Evolutionary conservation across 441 rosid genomes (phyloP).

Genomic region (Populus trichocarpa): DNA sequence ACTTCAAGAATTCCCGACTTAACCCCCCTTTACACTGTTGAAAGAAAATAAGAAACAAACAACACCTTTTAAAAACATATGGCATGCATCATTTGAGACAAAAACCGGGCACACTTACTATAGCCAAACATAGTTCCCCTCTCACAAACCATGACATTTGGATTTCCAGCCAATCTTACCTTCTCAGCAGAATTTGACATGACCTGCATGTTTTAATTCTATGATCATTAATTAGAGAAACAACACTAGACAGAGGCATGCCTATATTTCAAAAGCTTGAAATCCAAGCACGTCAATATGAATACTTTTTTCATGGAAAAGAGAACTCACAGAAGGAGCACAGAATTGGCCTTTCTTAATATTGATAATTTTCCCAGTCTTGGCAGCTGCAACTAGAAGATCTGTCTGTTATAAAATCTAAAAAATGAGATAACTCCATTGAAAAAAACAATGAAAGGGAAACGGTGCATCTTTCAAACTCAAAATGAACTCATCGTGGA

Average conservation of each 20-base stretch:
- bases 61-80: conserved; percentile 1
- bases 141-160: conserved; percentile 91
- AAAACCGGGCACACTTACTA: conserved; percentile 51
- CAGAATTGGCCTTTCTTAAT: conserved; percentile 93
- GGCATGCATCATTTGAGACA: conserved; percentile 8
- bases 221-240: conserved; percentile 10
- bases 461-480: background rate
- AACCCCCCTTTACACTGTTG: background rate
- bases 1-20: background rate
- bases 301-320: conserved; percentile 4
- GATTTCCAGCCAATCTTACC: conserved; percentile 78
- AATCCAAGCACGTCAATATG: conserved; percentile 7
- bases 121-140: conserved; percentile 98
- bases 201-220: conserved; percentile 43
- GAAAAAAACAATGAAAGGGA: conserved; percentile 1
- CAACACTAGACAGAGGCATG: background rate
- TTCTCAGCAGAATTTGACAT: conserved; percentile 87
- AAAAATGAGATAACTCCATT: conserved; percentile 8
- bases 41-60: background rate
- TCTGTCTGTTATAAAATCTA: conserved; percentile 51
- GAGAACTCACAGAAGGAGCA: conserved; percentile 72
- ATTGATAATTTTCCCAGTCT: conserved; percentile 84
- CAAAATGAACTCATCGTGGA: conserved; percentile 8
- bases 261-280: conserved; percentile 2
- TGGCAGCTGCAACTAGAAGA: conserved; percentile 89